Conservation (phyloP, 2,329 filamentous ascomycete genomes). For the Aspergillus cejpii region DNA sequence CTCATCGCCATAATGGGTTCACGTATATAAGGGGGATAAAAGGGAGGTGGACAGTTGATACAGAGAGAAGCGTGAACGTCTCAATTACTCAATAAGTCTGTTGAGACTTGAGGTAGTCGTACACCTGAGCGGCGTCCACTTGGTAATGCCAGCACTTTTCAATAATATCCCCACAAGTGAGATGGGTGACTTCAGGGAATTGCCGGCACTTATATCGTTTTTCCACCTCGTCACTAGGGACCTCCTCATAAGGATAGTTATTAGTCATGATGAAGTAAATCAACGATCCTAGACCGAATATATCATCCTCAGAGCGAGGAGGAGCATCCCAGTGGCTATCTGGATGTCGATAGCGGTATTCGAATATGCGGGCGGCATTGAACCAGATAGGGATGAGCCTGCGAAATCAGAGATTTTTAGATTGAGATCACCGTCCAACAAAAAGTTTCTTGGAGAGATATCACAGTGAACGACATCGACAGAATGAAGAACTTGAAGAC, state of each 20-base stretch:
- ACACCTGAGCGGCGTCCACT: too few species aligned
- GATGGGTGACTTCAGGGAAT: slow-evolving; percentile 15
- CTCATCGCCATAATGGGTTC: too few species aligned
- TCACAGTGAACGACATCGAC: slow-evolving; percentile 39
- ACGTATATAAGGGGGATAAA: too few species aligned
- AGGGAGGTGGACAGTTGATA: too few species aligned
- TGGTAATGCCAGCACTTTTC: slow-evolving; percentile 18
- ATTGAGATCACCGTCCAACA: slow-evolving; percentile 31
- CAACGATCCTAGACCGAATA: slow-evolving; percentile 19
- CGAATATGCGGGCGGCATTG: slow-evolving; percentile 7
- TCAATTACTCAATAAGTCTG: too few species aligned
- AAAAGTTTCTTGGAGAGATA: slow-evolving; percentile 37
- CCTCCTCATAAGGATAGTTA: slow-evolving; percentile 15
- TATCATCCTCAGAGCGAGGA: slow-evolving; percentile 15
- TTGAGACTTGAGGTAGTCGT: too few species aligned
- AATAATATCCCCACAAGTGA: slow-evolving; percentile 16
- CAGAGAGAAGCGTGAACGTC: too few species aligned
- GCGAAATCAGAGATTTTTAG: slow-evolving; percentile 30
- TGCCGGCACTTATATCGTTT: slow-evolving; percentile 10
- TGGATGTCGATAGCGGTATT: slow-evolving; percentile 16
- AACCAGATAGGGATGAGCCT: slow-evolving; percentile 12
- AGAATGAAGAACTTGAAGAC: slow-evolving; percentile 32
- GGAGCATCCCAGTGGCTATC: slow-evolving; percentile 16
- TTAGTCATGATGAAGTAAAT: slow-evolving; percentile 17
- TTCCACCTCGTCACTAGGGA: slow-evolving; percentile 18